Conservation (phyloP, 2,329 filamentous ascomycete species). For the Venturia oleaginea region DNA sequence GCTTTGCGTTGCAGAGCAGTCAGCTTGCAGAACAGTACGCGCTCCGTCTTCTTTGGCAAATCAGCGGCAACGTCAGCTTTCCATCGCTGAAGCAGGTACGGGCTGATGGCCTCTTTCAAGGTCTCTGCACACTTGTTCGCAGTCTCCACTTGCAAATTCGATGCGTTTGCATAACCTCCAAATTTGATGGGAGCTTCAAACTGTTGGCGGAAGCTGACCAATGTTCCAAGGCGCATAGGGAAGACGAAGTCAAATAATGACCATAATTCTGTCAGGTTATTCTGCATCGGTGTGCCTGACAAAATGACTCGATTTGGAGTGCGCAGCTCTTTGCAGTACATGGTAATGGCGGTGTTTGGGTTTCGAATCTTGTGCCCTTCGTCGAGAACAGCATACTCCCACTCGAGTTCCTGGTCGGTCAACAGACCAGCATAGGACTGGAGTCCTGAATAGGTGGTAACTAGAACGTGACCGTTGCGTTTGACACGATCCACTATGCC, state of each 20-base stretch:
- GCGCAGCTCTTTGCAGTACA: slow-evolving; percentile 87
- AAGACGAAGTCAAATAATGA: slow-evolving; percentile 97
- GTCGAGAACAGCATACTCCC: slow-evolving; percentile 90
- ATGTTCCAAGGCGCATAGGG: slow-evolving; percentile 85
- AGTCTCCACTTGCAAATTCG: slow-evolving; percentile 87
- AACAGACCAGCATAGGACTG: slow-evolving; percentile 82
- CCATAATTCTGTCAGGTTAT: slow-evolving; percentile 91
- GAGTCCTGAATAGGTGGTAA: slow-evolving; percentile 94
- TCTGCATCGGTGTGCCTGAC: slow-evolving; percentile 95
- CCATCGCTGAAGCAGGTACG: slow-evolving; percentile 83
- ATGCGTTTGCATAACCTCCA: slow-evolving; percentile 91
- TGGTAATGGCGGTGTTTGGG: slow-evolving; percentile 87
- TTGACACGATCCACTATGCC: slow-evolving; percentile 76
- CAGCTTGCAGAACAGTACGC: slow-evolving; percentile 91
- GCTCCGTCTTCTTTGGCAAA: slow-evolving; percentile 89
- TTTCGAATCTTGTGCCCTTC: slow-evolving; percentile 98
- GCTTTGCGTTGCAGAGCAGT: slow-evolving; percentile 68
- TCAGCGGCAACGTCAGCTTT: slow-evolving; percentile 93
- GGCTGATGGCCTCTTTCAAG: slow-evolving; percentile 85
- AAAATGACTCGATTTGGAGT: slow-evolving; percentile 87
- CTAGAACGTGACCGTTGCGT: slow-evolving; percentile 78
- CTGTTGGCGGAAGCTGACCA: slow-evolving; percentile 81
- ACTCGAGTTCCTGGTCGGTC: slow-evolving; percentile 70
- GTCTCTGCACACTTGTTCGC: slow-evolving; percentile 91
- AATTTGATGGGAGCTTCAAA: slow-evolving; percentile 92